Evolutionary conservation across 2,329 filamentous ascomycete genomes (phyloP).

Genomic region (Cordyceps tenuipes): DNA sequence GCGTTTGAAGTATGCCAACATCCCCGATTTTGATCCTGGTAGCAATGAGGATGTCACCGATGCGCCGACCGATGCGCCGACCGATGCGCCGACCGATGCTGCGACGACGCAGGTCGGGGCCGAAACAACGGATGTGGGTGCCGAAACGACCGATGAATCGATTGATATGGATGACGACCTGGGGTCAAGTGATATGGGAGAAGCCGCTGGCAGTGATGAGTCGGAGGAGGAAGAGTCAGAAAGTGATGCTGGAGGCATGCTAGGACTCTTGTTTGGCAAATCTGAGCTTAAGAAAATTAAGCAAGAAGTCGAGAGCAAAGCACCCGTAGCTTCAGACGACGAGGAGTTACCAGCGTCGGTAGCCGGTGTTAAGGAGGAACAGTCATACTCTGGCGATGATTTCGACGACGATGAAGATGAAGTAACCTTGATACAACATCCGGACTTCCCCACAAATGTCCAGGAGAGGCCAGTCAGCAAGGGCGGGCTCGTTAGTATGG

Average conservation of each 20-base stretch:
- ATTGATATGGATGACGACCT: conserved; percentile 62
- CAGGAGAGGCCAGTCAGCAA: conserved; percentile 14
- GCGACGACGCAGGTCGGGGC: conserved; percentile 18
- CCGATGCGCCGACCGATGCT: conserved; percentile 18
- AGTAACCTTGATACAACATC: conserved; percentile 25
- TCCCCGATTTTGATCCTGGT: conserved; percentile 37
- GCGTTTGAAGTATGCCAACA: conserved; percentile 57
- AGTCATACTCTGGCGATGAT: not conserved
- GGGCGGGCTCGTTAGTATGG: not conserved
- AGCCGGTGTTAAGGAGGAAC: conserved; percentile 24
- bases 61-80: conserved; percentile 16
- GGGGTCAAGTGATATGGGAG: conserved; percentile 46
- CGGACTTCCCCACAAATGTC: conserved; percentile 16
- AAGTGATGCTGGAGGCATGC: conserved; percentile 39
- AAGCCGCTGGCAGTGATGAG: conserved; percentile 35
- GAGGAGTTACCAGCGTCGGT: conserved; percentile 8
- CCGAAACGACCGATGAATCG: conserved; percentile 55
- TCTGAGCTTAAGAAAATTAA: conserved; percentile 47
- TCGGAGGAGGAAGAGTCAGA: conserved; percentile 34
- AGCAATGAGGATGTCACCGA: conserved; percentile 20
- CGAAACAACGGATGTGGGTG: conserved; percentile 23
- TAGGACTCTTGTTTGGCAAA: conserved; percentile 52
- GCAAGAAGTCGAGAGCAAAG: conserved; percentile 25
- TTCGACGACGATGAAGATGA: conserved; percentile 27
- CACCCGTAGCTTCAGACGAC: not conserved